phyloP scores from a whole-genome alignment of 345 rosid genomes.

The Iberis pinnata region DNA sequence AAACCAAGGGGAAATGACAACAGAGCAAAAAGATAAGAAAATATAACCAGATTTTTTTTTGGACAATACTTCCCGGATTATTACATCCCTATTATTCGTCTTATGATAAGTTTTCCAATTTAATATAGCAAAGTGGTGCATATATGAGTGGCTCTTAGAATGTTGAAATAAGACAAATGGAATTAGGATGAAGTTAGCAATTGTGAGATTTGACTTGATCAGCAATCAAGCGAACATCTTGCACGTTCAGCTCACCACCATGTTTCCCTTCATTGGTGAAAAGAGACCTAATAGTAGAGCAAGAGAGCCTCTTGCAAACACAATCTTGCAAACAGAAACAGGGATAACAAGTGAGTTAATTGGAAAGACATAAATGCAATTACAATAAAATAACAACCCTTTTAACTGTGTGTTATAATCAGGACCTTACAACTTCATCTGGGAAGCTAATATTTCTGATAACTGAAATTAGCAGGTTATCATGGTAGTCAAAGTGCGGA shows the following conservation, averaged over 20 bases:
- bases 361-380: slow-evolving; percentile 6
- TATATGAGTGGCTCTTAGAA: too few relatives aligned
- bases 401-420: too few relatives aligned
- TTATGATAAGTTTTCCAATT: too few relatives aligned
- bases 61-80: too few relatives aligned
- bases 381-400: background rate
- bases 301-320: slow-evolving; percentile 40
- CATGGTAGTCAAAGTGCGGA: slow-evolving; percentile 86
- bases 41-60: too few relatives aligned
- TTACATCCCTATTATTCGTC: too few relatives aligned
- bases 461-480: slow-evolving; percentile 57
- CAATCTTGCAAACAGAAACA: too few relatives aligned
- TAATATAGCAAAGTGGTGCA: too few relatives aligned
- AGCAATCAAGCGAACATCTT: slow-evolving; percentile 76
- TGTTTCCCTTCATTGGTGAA: slow-evolving; percentile 81
- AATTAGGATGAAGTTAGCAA: slow-evolving; percentile 88
- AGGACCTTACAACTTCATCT: slow-evolving; percentile 72
- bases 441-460: slow-evolving; percentile 63
- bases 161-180: slow-evolving; percentile 28
- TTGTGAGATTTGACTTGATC: slow-evolving; percentile 57
- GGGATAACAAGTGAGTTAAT: background rate
- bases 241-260: slow-evolving; percentile 76
- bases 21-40: too few relatives aligned
- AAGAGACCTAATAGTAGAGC: slow-evolving; percentile 61
- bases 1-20: too few relatives aligned